These are phyloP conservation scores for Bauhinia variegata DNA, from an alignment of 306 rosid species.

Conservation along the genomic window DNA sequence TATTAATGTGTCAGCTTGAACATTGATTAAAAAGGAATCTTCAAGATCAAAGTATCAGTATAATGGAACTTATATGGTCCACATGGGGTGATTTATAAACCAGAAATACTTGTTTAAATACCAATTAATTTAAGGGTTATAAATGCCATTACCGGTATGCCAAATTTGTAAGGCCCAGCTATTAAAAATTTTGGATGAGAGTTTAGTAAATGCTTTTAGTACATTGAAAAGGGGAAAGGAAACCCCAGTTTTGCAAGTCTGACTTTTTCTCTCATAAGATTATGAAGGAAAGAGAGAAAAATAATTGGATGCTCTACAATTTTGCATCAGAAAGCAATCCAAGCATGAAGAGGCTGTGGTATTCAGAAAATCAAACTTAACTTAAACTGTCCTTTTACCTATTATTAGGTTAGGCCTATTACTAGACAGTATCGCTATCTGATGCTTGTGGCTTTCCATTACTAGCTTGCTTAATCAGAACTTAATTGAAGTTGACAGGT, in stretches of 20 bases:
- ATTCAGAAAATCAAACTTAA: slow-evolving; percentile 5
- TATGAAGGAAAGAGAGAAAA: neutral
- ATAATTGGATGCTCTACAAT: slow-evolving; percentile 22
- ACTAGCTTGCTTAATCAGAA: slow-evolving; percentile 13
- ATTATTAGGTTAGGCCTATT: slow-evolving; percentile 9
- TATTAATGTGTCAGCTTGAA: neutral
- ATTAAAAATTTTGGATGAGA: too few relatives aligned
- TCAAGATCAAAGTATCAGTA: slow-evolving; percentile 2
- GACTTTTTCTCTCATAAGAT: too few relatives aligned
- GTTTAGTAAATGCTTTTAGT: too few relatives aligned
- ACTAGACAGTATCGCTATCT: slow-evolving; percentile 14
- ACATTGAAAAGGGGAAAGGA: too few relatives aligned
- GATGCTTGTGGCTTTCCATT: slow-evolving; percentile 4
- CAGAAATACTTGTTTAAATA: neutral
- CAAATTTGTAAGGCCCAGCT: slow-evolving; percentile 8
- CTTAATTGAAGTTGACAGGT: slow-evolving; percentile 41
- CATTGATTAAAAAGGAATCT: slow-evolving; percentile 6
- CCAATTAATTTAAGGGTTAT: neutral
- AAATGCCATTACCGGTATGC: neutral
- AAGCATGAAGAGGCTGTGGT: neutral
- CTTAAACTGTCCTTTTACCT: slow-evolving; percentile 12
- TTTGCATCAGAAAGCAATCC: neutral
- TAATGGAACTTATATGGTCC: slow-evolving; percentile 11
- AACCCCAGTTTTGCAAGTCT: too few relatives aligned
- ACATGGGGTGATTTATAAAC: neutral